Percentiles rank a stretch among this genome's conserved stretches.
These are phyloP conservation scores for Flaveria robusta DNA, from an alignment of 129 eudicot species.

Conservation along the genomic window DNA sequence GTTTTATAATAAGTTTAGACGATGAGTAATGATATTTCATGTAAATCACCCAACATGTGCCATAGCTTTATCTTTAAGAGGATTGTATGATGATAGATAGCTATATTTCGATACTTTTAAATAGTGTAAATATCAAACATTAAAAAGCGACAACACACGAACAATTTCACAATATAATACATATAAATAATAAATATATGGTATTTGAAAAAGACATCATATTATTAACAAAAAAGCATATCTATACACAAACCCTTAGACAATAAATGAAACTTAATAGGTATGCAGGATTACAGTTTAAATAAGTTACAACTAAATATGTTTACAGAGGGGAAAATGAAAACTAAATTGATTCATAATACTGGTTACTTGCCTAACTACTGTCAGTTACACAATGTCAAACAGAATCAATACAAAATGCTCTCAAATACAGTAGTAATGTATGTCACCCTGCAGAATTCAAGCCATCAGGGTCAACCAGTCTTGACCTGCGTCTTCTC, in stretches of 20 bases:
- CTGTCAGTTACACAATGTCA: conserved; percentile 28
- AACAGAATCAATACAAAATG: conserved; percentile 31
- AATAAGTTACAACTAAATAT: conserved; percentile 22
- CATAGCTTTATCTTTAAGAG: no score
- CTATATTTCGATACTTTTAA: no score
- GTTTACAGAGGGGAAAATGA: neutral
- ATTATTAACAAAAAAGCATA: neutral
- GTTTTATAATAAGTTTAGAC: no score
- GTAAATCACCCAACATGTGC: no score
- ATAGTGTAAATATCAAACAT: no score
- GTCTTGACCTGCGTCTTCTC: conserved; percentile 62
- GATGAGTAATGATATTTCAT: no score
- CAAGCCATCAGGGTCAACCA: conserved; percentile 49
- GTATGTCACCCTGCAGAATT: conserved; percentile 49
- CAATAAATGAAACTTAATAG: neutral
- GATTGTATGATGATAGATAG: no score
- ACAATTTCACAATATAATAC: no score
- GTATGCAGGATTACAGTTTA: neutral
- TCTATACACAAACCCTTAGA: conserved; percentile 7
- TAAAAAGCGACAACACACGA: no score
- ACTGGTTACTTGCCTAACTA: conserved; percentile 35
- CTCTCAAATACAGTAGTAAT: neutral
- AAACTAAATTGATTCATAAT: neutral
- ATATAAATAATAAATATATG: no score
- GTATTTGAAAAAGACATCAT: no score